Conservation (phyloP, 768 basidiomycete species). For the Gloeostereum incarnatum region DNA sequence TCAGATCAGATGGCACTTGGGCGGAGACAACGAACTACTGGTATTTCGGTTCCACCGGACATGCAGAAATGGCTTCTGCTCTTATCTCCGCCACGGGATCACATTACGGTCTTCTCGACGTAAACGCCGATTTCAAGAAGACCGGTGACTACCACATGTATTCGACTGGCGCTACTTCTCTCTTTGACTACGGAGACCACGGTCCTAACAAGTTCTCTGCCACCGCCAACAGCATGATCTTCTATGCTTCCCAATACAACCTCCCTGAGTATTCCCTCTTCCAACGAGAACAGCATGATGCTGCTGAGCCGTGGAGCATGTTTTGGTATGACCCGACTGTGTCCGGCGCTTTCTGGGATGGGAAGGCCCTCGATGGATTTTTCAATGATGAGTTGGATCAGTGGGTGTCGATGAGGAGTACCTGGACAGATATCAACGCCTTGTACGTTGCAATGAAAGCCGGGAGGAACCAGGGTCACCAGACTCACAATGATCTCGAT, state of each 20-base stretch:
- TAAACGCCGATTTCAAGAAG: conserved; percentile 60
- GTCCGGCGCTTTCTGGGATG: conserved; percentile 88
- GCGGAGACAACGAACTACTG: conserved; percentile 93
- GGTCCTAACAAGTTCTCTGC: conserved; percentile 93
- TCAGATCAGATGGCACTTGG: conserved; percentile 79
- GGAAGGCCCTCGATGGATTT: conserved; percentile 69
- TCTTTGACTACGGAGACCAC: conserved; percentile 75
- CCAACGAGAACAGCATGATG: conserved; percentile 85
- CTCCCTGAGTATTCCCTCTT: conserved; percentile 71
- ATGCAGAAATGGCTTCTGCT: conserved; percentile 81
- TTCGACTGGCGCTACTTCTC: conserved; percentile 70
- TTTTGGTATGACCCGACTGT: conserved; percentile 87
- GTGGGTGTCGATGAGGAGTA: conserved; percentile 88
- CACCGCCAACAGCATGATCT: conserved; percentile 82
- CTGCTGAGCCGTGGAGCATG: conserved; percentile 79
- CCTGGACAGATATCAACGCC: conserved; percentile 84
- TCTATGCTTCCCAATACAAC: conserved; percentile 63
- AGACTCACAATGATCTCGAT: conserved; percentile 94
- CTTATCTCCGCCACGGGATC: conserved; percentile 83
- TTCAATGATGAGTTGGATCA: conserved; percentile 66
- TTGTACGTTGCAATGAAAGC: conserved; percentile 86
- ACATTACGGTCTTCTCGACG: conserved; percentile 58
- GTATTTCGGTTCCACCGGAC: conserved; percentile 90
- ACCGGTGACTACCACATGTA: conserved; percentile 91
- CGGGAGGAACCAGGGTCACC: conserved; percentile 69